Evolutionary conservation across 2,329 filamentous ascomycete species (phyloP).

Genomic region (Colletotrichum sp.): DNA sequence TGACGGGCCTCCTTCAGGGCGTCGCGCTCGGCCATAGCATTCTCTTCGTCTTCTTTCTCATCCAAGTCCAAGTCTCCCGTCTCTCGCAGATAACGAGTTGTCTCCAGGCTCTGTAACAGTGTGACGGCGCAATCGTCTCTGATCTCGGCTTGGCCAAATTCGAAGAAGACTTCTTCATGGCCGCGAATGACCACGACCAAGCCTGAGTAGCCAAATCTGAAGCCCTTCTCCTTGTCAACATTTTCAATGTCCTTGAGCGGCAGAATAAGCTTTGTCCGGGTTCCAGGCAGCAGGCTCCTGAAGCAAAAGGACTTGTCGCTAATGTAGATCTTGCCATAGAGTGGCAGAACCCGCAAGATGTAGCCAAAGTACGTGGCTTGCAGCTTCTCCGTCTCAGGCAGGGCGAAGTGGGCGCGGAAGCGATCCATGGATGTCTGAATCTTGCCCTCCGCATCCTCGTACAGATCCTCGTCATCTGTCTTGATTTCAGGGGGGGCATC

Average conservation of each 20-base stretch:
- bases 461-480: constrained; percentile 58
- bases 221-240: constrained; percentile 93
- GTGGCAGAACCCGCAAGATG: constrained; percentile 84
- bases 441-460: constrained; percentile 68
- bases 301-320: constrained; percentile 90
- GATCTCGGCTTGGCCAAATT: constrained; percentile 78
- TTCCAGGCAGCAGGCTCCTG: constrained; percentile 86
- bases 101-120: constrained; percentile 77
- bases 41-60: constrained; percentile 73
- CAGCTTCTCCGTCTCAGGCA: constrained; percentile 83
- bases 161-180: constrained; percentile 96
- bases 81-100: constrained; percentile 72
- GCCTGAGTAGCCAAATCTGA: constrained; percentile 88
- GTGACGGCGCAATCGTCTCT: constrained; percentile 91
- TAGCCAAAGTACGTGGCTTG: constrained; percentile 92
- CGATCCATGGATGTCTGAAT: constrained; percentile 74
- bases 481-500: constrained; percentile 62
- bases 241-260: constrained; percentile 92
- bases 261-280: constrained; percentile 89
- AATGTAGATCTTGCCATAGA: constrained; percentile 97
- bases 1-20: constrained; percentile 77
- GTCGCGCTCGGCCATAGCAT: constrained; percentile 80
- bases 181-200: constrained; percentile 92
- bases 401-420: constrained; percentile 87
- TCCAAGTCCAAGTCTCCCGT: constrained; percentile 71